These are phyloP conservation scores for Coemansia sp. DNA, from an alignment of 192 early-diverging fungal genomes.

Conservation along the genomic window DNA sequence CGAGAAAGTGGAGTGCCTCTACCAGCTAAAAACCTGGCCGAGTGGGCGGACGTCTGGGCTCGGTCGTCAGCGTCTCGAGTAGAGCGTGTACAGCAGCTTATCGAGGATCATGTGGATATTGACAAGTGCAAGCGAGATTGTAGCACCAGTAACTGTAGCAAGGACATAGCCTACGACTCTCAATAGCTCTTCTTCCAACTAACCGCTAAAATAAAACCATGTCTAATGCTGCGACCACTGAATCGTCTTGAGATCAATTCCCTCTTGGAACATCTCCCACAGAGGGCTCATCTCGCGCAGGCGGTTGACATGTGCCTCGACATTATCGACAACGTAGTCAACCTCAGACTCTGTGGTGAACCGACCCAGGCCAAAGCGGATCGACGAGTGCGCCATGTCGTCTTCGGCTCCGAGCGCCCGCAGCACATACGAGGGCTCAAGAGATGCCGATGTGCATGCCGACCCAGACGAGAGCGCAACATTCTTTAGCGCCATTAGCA, in stretches of 20 bases:
- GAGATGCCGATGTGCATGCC: slow-evolving; percentile 93
- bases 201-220: not conserved
- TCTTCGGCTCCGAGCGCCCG: slow-evolving; percentile 95
- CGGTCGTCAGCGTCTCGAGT: slow-evolving; percentile 11
- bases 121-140: not conserved
- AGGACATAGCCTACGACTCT: not conserved
- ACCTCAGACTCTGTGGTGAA: slow-evolving; percentile 96
- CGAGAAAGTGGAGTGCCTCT: slow-evolving; percentile 2
- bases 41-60: slow-evolving; percentile 40
- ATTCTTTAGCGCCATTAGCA: slow-evolving; percentile 97
- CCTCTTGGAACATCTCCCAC: slow-evolving; percentile 98
- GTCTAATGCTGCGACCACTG: slow-evolving; percentile 85
- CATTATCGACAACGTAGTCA: slow-evolving; percentile 81
- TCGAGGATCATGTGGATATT: slow-evolving; percentile 7
- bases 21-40: slow-evolving; percentile 19
- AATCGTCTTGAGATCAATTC: slow-evolving; percentile 87
- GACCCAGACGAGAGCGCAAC: slow-evolving; percentile 93
- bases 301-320: slow-evolving; percentile 77
- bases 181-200: not conserved
- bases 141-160: not conserved
- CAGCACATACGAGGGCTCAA: slow-evolving; percentile 96
- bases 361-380: slow-evolving; percentile 94
- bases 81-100: not conserved
- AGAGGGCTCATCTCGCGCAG: slow-evolving; percentile 95
- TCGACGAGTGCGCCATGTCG: slow-evolving; percentile 92